Conservation (phyloP, 352 stramenopile species). For the Globisporangium radiosum region DNA sequence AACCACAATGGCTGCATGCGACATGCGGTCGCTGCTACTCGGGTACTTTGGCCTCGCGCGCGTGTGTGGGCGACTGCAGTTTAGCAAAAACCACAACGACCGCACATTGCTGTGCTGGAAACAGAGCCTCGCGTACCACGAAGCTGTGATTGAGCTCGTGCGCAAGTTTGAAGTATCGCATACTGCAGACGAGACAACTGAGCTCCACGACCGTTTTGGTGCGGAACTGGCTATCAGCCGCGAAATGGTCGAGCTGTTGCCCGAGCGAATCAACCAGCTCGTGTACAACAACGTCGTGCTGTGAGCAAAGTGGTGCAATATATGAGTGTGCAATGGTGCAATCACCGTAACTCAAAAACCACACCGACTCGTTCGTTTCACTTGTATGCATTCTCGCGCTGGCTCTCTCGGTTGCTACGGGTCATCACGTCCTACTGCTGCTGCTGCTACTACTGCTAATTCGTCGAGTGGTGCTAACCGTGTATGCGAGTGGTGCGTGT, state of each 20-base stretch:
- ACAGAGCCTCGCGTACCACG: conserved; percentile 46
- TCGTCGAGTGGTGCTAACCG: too few species aligned
- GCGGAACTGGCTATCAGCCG: conserved; percentile 49
- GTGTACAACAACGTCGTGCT: conserved; percentile 58
- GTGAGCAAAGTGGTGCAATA: neutral
- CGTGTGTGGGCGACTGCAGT: conserved; percentile 49
- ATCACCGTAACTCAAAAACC: too few species aligned
- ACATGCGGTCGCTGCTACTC: conserved; percentile 39
- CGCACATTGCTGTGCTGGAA: conserved; percentile 60
- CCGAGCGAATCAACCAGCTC: conserved; percentile 76
- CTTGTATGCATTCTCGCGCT: too few species aligned
- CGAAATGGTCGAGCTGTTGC: conserved; percentile 60
- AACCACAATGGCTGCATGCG: conserved; percentile 20
- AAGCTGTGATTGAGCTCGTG: conserved; percentile 34
- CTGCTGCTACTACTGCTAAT: too few species aligned
- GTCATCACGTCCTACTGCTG: too few species aligned
- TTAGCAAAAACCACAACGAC: conserved; percentile 23
- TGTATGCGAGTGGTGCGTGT: too few species aligned
- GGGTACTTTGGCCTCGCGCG: conserved; percentile 61
- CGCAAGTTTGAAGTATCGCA: conserved; percentile 28
- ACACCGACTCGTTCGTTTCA: too few species aligned
- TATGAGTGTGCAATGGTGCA: too few species aligned
- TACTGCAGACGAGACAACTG: conserved; percentile 6
- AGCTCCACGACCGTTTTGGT: conserved; percentile 32
- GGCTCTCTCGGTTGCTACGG: too few species aligned